These are phyloP conservation scores for Candida dubliniensis DNA, from an alignment of 1,139 yeast genomes.

Conservation along the genomic window DNA sequence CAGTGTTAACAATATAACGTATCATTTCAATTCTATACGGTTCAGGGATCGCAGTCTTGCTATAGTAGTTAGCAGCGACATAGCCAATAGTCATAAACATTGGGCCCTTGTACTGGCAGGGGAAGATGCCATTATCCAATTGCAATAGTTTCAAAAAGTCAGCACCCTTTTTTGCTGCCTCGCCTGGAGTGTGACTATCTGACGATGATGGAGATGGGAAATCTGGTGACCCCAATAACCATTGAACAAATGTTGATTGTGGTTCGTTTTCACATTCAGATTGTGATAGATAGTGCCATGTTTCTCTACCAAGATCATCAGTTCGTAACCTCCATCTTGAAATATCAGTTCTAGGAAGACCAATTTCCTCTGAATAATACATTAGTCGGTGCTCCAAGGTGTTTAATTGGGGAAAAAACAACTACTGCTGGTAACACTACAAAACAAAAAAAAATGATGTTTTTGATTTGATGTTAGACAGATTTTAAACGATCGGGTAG, in stretches of 20 bases:
- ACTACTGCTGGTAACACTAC: too few species aligned
- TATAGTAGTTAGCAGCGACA: constrained; percentile 70
- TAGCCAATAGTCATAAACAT: constrained; percentile 96
- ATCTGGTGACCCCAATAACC: constrained; percentile 48
- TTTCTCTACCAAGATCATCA: constrained; percentile 72
- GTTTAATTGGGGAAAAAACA: too few species aligned
- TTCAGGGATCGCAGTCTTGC: constrained; percentile 67
- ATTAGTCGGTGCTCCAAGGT: constrained; percentile 12
- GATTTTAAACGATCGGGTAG: constrained; percentile 1
- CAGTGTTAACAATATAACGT: constrained; percentile 79
- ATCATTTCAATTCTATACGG: constrained; percentile 68
- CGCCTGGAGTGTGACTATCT: constrained; percentile 44
- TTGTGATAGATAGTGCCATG: constrained; percentile 69
- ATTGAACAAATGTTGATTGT: constrained; percentile 60
- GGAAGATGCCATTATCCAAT: constrained; percentile 74
- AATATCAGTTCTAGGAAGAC: constrained; percentile 68
- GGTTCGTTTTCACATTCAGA: constrained; percentile 37
- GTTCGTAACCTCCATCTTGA: constrained; percentile 73
- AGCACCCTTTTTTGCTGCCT: constrained; percentile 76
- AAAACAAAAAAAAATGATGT: neutral
- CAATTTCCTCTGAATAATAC: constrained; percentile 62
- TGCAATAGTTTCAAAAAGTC: constrained; percentile 67
- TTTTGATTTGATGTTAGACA: neutral
- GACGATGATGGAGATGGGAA: constrained; percentile 44
- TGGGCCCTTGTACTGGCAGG: constrained; percentile 94